These are phyloP conservation scores for Epichloe amarillans DNA, from an alignment of 2,329 filamentous ascomycete genomes.

Conservation along the genomic window DNA sequence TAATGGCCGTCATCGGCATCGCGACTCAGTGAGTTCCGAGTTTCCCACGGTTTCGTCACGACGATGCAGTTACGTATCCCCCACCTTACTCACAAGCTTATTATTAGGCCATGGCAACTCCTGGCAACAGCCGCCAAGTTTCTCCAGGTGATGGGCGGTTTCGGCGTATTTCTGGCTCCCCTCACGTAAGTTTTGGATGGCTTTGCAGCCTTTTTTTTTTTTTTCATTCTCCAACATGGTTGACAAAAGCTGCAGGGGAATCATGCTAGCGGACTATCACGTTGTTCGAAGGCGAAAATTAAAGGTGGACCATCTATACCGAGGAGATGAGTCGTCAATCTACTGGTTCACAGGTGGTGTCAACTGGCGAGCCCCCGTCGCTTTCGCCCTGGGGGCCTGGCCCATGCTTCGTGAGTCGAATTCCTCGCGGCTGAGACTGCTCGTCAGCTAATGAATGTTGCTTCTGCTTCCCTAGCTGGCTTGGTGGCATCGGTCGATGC, in stretches of 20 bases:
- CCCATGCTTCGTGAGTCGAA: constrained; percentile 11
- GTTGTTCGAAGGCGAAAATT: constrained; percentile 20
- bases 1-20: too few relatives aligned
- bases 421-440: background rate
- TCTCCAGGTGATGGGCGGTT: too few relatives aligned
- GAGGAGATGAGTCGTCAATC: constrained; percentile 16
- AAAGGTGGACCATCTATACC: constrained; percentile 24
- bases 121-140: too few relatives aligned
- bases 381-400: constrained; percentile 19
- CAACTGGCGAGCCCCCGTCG: constrained; percentile 22
- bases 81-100: too few relatives aligned
- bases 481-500: constrained; percentile 13
- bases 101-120: too few relatives aligned
- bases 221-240: background rate
- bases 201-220: too few relatives aligned
- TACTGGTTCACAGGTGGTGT: constrained; percentile 24
- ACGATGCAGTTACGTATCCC: too few relatives aligned
- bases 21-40: too few relatives aligned
- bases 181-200: too few relatives aligned
- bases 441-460: constrained; percentile 6
- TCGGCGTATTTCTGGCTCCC: too few relatives aligned
- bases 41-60: too few relatives aligned
- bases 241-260: constrained; percentile 9
- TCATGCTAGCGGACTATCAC: constrained; percentile 19
- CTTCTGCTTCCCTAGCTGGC: constrained; percentile 7